Base-by-base conservation (phyloP, 2,329 filamentous ascomycete species). In the Pestalotiopsis sp. region DNA sequence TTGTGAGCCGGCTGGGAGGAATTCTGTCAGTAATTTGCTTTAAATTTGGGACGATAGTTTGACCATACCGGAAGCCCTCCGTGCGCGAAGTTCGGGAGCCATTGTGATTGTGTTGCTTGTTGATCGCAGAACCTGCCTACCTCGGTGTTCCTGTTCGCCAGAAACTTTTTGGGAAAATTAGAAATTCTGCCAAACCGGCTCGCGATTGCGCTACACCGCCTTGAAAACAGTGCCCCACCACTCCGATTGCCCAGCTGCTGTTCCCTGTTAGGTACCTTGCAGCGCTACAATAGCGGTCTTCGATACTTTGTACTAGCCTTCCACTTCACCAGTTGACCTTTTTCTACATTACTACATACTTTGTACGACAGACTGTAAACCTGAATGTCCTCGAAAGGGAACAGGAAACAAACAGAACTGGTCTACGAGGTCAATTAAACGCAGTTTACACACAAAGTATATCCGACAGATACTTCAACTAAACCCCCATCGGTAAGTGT, bases 1-100 rank as follows among this genome's bases (percentile, higher is more conserved):
- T 57, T 77, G 76, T 64, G 75, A 75, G 57, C 76, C 73, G 69
- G 81, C 79, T 64, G 71, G 70, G 49, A 77, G 70, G 69, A 71
- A 52, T 3, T 52, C 70, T 17, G 31, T 58, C 23, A 61, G 38
- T 23, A 25, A 61, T 14, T 67, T 17, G 13, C 27, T 14, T 57
- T 6, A 27, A 41, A 63, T 25, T 17, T n/a, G 41, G 14, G 64
- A 36, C n/a, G 25, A 12, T n/a, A n/a, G 45, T 20, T 39, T 9
- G 9, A 57, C 27, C 27, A 41, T 70, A 70, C 68, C 66, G 25
- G 68, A 63, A n/a, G 45, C 31, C 41, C 63, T 70, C 56, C 63
- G 64, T 20, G 56, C 25, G 62, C 68, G 62, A n/a, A 70, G 63
- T 68, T 68, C 66, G 14, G 68, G 66, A 17, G 63, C 68, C 68